Evolutionary conservation across 2,329 filamentous ascomycete genomes (phyloP).

Genomic region (Fusarium temperatum): DNA sequence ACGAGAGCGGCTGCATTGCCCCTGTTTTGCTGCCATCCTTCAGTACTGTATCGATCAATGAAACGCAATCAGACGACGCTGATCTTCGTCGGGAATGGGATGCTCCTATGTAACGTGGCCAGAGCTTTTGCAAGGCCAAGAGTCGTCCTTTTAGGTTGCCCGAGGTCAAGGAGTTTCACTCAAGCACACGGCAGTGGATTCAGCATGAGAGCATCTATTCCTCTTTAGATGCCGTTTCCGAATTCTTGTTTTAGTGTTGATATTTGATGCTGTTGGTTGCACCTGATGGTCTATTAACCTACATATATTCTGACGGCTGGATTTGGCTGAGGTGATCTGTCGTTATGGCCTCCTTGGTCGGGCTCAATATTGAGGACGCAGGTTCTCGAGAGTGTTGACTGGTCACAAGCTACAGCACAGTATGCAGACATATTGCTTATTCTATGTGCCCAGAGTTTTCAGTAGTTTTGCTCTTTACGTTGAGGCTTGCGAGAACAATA

Average conservation of each 20-base stretch:
- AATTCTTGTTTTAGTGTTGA: constrained; percentile 36
- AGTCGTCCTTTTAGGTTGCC: neutral
- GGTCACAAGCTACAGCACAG: neutral
- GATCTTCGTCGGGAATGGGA: constrained; percentile 11
- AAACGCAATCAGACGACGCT: constrained; percentile 8
- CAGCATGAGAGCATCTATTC: constrained; percentile 1
- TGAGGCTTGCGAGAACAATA: neutral
- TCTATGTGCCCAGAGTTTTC: neutral
- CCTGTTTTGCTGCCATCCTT: constrained; percentile 14
- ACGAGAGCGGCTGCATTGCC: neutral
- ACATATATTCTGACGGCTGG: neutral
- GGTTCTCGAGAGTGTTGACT: neutral
- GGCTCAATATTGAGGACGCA: constrained; percentile 11
- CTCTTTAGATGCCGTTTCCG: constrained; percentile 27
- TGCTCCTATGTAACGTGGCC: constrained; percentile 7
- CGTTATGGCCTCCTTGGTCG: neutral
- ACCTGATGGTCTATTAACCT: neutral
- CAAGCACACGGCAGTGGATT: constrained; percentile 11
- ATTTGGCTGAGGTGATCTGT: constrained; percentile 1
- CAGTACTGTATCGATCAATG: constrained; percentile 4
- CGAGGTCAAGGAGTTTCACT: constrained; percentile 4
- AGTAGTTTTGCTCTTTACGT: neutral
- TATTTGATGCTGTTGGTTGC: neutral
- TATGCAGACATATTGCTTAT: constrained; percentile 6
- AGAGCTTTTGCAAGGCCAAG: constrained; percentile 1